Evolutionary conservation across 495 filamentous ascomycete genomes (phyloP), one percentile per base, ranked within the genome.

Genomic region (Penicillium bovifimosum): DNA sequence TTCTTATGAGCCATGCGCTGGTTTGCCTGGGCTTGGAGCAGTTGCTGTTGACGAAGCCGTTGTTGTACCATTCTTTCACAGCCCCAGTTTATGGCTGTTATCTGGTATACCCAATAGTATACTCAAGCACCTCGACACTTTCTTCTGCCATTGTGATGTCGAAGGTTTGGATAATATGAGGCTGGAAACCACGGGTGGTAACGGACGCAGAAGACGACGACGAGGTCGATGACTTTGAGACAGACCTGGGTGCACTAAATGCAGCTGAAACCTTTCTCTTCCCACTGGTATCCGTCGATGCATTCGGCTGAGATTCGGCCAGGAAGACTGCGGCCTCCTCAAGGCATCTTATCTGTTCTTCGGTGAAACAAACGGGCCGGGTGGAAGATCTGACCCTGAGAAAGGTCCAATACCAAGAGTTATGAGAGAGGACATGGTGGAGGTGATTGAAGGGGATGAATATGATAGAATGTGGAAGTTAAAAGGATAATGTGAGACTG

Each of bases 91-190:
- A n/a, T n/a, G n/a, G n/a, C n/a, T n/a, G n/a, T n/a, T n/a, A n/a
- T n/a, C n/a, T n/a, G n/a, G n/a, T 24, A 46, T 5, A 11, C 9
- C 43, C 43, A 46, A 46, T 46, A n/a, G n/a, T n/a, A 46, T 35
- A 35, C 17, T 46, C 43, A n/a, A 46, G 43, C 43, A 46, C 31
- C 16, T 46, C 43, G 31, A 46, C 17, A 26, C 43, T 46, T 46
- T 35, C 43, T 46, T 46, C 43, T 24, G 43, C 43, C 11, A 44
- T 29, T 31, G 41, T 4, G 41, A 44, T 44, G 41, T 44, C 27
- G 9, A 40, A 40, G 36, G 36, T 2, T 7, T 31, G 29, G 29
- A 31, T 31, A 10, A 31, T 6, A 31, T n/a, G n/a, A n/a, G n/a
- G n/a, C 16, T 34, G 43, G 43, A 46, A 46, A 14, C 43, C 43